Evolutionary conservation across 73 alveolate species (phyloP).

Genomic region (Paramecium sexaurelia): DNA sequence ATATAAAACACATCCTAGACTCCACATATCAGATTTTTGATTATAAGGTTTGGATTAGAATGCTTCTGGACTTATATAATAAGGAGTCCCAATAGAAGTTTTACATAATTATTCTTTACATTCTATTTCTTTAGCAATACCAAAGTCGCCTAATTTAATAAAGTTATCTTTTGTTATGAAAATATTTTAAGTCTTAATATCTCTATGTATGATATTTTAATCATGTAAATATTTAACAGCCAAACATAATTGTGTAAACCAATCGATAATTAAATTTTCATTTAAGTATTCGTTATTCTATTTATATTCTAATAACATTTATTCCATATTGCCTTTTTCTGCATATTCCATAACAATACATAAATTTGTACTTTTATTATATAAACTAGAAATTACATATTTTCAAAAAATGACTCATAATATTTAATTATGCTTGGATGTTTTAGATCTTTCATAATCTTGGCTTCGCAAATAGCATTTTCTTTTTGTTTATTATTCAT

Average conservation of each 20-base stretch:
- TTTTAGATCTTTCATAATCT: conserved; percentile 56
- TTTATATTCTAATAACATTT: conserved; percentile 72
- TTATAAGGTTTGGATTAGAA: conserved; percentile 83
- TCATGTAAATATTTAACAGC: conserved; percentile 86
- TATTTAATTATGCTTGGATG: conserved; percentile 70
- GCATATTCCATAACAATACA: conserved; percentile 91
- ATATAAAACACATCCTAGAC: conserved; percentile 70
- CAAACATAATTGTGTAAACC: conserved; percentile 76
- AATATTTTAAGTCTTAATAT: conserved; percentile 83
- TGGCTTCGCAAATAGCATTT: conserved; percentile 70
- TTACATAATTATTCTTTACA: conserved; percentile 72
- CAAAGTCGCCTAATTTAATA: conserved; percentile 92
- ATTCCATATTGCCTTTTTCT: conserved; percentile 85
- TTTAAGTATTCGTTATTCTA: conserved; percentile 69
- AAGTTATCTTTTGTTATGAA: conserved; percentile 76
- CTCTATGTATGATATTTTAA: conserved; percentile 84
- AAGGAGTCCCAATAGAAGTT: conserved; percentile 81
- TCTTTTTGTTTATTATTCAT: conserved; percentile 53
- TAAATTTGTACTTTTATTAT: conserved; percentile 60
- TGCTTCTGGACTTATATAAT: conserved; percentile 87
- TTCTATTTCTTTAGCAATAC: conserved; percentile 85
- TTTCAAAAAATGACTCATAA: conserved; percentile 70
- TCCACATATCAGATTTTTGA: conserved; percentile 89
- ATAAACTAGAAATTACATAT: conserved; percentile 6
- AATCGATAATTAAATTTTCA: conserved; percentile 71